These are phyloP conservation scores for Cyclanthera cordifolia DNA, from an alignment of 306 rosid species.

Conservation along the genomic window DNA sequence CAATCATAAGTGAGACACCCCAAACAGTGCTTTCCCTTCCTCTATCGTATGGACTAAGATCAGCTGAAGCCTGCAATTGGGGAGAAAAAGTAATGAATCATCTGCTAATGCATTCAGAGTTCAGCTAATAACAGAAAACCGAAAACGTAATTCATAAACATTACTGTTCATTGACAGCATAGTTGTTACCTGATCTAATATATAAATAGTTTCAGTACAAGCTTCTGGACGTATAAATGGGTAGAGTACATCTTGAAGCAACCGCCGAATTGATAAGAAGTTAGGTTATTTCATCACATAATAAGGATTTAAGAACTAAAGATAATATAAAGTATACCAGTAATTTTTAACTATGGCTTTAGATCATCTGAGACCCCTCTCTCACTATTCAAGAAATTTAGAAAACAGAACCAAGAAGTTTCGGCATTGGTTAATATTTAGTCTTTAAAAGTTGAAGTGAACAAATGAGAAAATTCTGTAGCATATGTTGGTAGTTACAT, in stretches of 20 bases:
- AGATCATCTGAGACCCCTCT: not conserved
- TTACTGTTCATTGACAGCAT: not conserved
- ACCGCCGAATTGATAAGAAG: not conserved
- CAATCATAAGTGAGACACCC: conserved; percentile 80
- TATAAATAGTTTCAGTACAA: not conserved
- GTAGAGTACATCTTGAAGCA: not conserved
- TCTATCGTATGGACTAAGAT: conserved; percentile 54
- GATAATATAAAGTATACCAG: not conserved
- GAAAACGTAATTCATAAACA: not conserved
- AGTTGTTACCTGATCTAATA: not conserved
- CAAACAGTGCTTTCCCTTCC: conserved; percentile 96
- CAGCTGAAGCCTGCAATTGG: conserved; percentile 70
- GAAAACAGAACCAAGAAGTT: not conserved
- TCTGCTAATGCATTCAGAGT: not conserved
- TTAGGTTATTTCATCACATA: too few species aligned
- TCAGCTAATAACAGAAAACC: not conserved
- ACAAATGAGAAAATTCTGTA: not conserved
- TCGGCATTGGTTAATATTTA: not conserved
- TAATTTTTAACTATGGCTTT: not conserved
- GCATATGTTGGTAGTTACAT: not conserved
- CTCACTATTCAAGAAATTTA: not conserved
- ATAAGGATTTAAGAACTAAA: not conserved
- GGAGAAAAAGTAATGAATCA: conserved; percentile 20
- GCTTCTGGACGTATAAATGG: not conserved
- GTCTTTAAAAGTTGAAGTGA: not conserved